Base-by-base conservation (phyloP, 345 rosid genomes). In the Camelina hispida region DNA sequence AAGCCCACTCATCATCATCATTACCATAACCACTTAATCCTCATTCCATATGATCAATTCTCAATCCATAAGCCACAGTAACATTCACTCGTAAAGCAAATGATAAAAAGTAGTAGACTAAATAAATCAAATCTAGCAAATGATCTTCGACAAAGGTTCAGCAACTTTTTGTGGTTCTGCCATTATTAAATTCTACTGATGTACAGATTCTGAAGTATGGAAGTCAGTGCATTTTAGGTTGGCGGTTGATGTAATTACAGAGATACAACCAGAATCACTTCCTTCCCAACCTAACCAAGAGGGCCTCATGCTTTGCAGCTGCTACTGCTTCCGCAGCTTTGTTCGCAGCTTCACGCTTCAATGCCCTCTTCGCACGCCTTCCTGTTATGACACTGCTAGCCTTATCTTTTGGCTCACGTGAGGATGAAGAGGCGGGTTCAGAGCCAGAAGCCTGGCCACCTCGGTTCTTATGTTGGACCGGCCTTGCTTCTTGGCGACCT, bases 271-370 rank as follows among this genome's bases (percentile, higher is more conserved):
- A 47, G 23, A 4, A n/a, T 77, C 71, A 77, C 62, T 70, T 78
- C 66, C 80, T 70, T 54, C 77, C 83, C 79, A 73, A 58, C 68
- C 77, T 77, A 69, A 40, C 74, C 81, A 77, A 79, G 56, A 28
- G 81, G 42, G 81, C 81, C 30, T 80, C 63, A 13, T 80, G 85
- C 68, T 77, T 76, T 7, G 79, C 71, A 38, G 75, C 81, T 11
- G 95, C 97, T 15, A 87, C 89, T 14, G 87, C 95, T 71, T 77
- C 80, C 2, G 76, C 80, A 71, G 76, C 76, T 87, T 88, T 90
- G 81, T 91, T 84, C 16, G 97, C 96, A 46, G 98, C 98, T 79
- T 92, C 97, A 20, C 91, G 97, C 85, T 91, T 94, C 48, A 88
- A 86, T 1, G 96, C 85, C 79, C 99, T 84, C 86, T 87, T 91